These are phyloP conservation scores for Fusarium multiceps DNA, from an alignment of 2,329 filamentous ascomycete genomes.

Conservation along the genomic window DNA sequence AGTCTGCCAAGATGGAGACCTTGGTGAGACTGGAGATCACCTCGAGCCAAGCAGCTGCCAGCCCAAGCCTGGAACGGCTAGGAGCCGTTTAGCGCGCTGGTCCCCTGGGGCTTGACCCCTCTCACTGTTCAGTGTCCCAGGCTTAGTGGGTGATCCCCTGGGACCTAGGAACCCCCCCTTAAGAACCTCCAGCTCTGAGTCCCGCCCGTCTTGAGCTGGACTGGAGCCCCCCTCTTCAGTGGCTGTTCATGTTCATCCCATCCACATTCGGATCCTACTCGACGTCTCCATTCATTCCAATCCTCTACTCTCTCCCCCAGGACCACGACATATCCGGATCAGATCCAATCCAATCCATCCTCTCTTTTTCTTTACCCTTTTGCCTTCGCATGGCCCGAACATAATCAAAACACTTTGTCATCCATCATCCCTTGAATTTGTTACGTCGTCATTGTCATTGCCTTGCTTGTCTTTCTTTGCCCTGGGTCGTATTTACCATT, in stretches of 20 bases:
- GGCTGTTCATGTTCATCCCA: constrained; percentile 41
- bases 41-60: constrained; percentile 19
- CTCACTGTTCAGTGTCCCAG: constrained; percentile 29
- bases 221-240: constrained; percentile 22
- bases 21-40: constrained; percentile 19
- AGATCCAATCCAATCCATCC: constrained; percentile 27
- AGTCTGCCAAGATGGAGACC: constrained; percentile 2
- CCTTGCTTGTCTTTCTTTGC: constrained; percentile 3
- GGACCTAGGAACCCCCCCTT: constrained; percentile 15
- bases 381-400: constrained; percentile 11
- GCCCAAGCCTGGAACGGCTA: constrained; percentile 37
- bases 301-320: constrained; percentile 35
- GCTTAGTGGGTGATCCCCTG: constrained; percentile 38
- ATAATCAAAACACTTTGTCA: constrained; percentile 13
- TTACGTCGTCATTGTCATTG: constrained; percentile 5
- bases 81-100: constrained; percentile 37
- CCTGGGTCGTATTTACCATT: constrained; percentile 16
- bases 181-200: constrained; percentile 10
- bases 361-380: constrained; percentile 31
- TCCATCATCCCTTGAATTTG: constrained; percentile 3
- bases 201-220: constrained; percentile 4
- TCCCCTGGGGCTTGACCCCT: constrained; percentile 37
- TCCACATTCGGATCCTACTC: constrained; percentile 41
- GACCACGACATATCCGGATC: constrained; percentile 39
- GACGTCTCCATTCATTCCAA: constrained; percentile 42